Evolutionary conservation across 768 basidiomycete species (phyloP), one percentile per base, ranked within the genome.

Genomic region (Coprinopsis cinerea): DNA sequence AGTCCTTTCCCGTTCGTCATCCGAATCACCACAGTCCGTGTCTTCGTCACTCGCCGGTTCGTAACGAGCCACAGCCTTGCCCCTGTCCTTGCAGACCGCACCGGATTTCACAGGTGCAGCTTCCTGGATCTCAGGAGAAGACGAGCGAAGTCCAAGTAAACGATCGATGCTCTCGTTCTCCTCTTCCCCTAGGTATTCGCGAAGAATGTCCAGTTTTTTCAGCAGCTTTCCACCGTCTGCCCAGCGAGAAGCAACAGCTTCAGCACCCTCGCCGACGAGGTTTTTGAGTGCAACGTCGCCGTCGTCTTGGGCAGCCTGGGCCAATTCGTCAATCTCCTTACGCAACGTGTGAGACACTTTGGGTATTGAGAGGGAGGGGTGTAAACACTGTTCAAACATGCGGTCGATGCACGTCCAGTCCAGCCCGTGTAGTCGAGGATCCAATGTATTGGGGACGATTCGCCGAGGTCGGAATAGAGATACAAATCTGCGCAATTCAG

Each of bases 401-500:
- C 70, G 62, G 18, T 83, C 73, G 55, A 94, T 81, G 48, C 75
- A 79, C 1, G 76, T 73, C 81, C 87, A 92, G 57, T 96, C 93
- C 7, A 87, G 48, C 66, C 81, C 56, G 60, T 62, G 48, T 70
- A 77, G 34, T 53, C 67, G 48, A 59, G 81, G 60, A 68, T 77
- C 55, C 74, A 81, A 68, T 0, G 89, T 88, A 58, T 94, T 95
- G 0, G 94, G 95, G 1, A 91, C 76, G 1, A 98, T 65, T 2
- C 78, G 73, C 34, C 68, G 73, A 0, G 95, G 95, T 17, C 77
- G 77, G 66, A 99, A 96, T 15, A 95, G 74, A 0, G 76, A 68
- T 22, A 96, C 90, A 47, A 99, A 85, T 1, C 71, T 67, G 52
- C 83, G 81, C 0, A 99, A 76, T 61, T 98, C 95, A 0, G 89